phyloP scores from a whole-genome alignment of 768 basidiomycete species.

The Strobilomyces dryophilus region DNA sequence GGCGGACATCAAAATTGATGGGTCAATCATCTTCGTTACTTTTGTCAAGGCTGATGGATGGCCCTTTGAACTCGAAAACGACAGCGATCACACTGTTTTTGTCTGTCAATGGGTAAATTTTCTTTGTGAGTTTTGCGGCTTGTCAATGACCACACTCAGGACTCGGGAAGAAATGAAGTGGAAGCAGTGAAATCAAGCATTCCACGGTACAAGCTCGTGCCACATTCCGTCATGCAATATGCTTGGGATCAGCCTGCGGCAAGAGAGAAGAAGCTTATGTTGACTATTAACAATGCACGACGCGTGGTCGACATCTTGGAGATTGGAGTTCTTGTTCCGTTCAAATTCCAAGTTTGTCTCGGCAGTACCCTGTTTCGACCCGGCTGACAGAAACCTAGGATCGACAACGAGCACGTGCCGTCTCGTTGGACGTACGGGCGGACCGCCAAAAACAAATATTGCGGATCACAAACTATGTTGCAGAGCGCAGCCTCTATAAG shows the following conservation, averaged over 20 bases:
- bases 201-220: conserved; percentile 51
- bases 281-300: conserved; percentile 57
- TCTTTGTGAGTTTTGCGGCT: background rate
- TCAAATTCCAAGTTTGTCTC: conserved; percentile 69
- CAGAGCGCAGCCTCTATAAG: conserved; percentile 85
- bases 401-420: conserved; percentile 52
- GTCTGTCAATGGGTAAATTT: conserved; percentile 70
- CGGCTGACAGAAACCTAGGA: conserved; percentile 33
- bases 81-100: conserved; percentile 64
- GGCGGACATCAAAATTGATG: conserved; percentile 77
- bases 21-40: conserved; percentile 85
- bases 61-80: conserved; percentile 91
- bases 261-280: conserved; percentile 69
- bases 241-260: conserved; percentile 95
- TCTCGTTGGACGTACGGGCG: conserved; percentile 91
- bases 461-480: conserved; percentile 81
- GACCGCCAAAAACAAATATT: conserved; percentile 82
- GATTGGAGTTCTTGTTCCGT: conserved; percentile 88
- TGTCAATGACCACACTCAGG: conserved; percentile 35
- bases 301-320: conserved; percentile 88
- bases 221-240: conserved; percentile 58
- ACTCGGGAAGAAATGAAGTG: conserved; percentile 39
- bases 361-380: background rate
- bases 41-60: conserved; percentile 64
- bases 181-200: conserved; percentile 35